Base-by-base conservation (phyloP, 345 rosid genomes). In the Xanthoceras sorbifolium region DNA sequence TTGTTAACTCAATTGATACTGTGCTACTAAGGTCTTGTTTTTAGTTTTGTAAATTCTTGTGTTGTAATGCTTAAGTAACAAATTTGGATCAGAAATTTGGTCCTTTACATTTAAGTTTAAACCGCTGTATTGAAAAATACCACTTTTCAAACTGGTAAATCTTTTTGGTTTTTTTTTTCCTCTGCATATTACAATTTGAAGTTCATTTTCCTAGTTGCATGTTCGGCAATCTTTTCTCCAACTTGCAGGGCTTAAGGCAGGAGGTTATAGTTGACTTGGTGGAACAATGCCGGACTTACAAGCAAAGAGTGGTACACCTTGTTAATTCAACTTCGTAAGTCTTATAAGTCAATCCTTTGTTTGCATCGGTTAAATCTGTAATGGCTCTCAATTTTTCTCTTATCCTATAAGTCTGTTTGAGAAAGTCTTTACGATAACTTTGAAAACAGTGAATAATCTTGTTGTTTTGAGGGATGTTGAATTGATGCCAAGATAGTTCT, bases 261-360 rank as follows among this genome's bases (percentile, higher is more conserved):
- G 99, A 97, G 81, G 98, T 94, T 78, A 90, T 97, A 79, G 91
- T 92, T 71, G 99, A 97, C 84, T 85, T 97, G 84, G 98, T 97
- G 84, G 98, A 90, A 7, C 99, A 97, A 80, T 97, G 99, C 76
- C 97, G 97, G 63, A 85, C 94, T 9, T 97, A 91, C 90, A 97
- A 97, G 83, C 97, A 92, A 86, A 90, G 99, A 85, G 97, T 92
- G 63, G 98, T 97, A 73, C 99, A 97, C 84, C 93, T 97, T 72
- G 99, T 94, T 67, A 94, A 97, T 88, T 97, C 99, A 31, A 91
- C 99, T 78, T 76, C 93, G 98, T 97, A 87, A 88, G 97, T 85
- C 73, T 60, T 81, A 72, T 34, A 66, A 60, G 48, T 71, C 20
- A 52, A n/a, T 20, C 23, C 15, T 20, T 71, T 28, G 64, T 54